Conservation (phyloP, 768 basidiomycete species). For the Clathrus columnatus region DNA sequence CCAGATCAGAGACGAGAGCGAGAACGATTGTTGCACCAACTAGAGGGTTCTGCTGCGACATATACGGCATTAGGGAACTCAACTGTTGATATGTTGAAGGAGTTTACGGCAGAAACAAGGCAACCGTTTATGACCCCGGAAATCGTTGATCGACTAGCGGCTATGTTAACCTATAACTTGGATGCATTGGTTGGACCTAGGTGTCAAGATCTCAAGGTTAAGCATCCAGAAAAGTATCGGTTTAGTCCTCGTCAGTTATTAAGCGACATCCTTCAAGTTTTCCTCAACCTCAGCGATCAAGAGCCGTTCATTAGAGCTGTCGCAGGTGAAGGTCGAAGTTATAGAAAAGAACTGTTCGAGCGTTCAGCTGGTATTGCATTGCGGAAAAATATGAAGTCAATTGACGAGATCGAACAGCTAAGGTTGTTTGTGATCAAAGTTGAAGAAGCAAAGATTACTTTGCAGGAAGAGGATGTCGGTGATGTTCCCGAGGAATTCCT, state of each 20-base stretch:
- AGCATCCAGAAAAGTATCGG: slow-evolving; percentile 78
- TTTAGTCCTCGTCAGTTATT: slow-evolving; percentile 81
- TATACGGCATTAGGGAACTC: slow-evolving; percentile 83
- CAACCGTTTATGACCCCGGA: slow-evolving; percentile 93
- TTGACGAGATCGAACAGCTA: slow-evolving; percentile 65
- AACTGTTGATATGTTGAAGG: slow-evolving; percentile 83
- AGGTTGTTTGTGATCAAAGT: slow-evolving; percentile 68
- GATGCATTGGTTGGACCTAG: slow-evolving; percentile 82
- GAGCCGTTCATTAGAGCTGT: slow-evolving; percentile 76
- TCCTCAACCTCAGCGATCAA: slow-evolving; percentile 77
- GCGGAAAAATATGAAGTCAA: slow-evolving; percentile 59
- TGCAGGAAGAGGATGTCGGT: slow-evolving; percentile 86
- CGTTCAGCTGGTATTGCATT: slow-evolving; percentile 60
- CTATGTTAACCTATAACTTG: slow-evolving; percentile 94
- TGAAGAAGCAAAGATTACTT: slow-evolving; percentile 67
- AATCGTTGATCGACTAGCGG: slow-evolving; percentile 90
- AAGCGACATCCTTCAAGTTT: slow-evolving; percentile 82
- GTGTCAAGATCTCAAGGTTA: slow-evolving; percentile 77
- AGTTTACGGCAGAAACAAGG: slow-evolving; percentile 88
- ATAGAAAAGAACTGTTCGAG: slow-evolving; percentile 76
- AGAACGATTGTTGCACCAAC: slow-evolving; percentile 62
- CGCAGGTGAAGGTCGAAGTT: slow-evolving; percentile 91
- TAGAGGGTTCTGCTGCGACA: slow-evolving; percentile 77
- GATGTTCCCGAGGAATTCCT: slow-evolving; percentile 94
- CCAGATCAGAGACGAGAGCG: slow-evolving; percentile 75